These are phyloP conservation scores for Alternaria gansuensis DNA, from an alignment of 2,329 filamentous ascomycete genomes.

Conservation along the genomic window DNA sequence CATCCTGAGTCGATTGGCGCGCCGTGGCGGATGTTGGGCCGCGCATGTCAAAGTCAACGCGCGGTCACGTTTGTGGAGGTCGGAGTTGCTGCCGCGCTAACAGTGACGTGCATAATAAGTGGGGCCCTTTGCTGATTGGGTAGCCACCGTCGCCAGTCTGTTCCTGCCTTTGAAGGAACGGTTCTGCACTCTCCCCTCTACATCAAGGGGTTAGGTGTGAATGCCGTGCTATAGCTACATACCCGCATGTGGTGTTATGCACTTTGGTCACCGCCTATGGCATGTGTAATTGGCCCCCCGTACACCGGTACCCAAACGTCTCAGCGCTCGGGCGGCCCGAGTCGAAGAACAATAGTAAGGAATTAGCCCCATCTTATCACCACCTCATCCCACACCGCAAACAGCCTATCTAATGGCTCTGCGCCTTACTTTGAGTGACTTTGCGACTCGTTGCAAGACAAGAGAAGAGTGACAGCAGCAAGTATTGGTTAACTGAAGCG, in stretches of 20 bases:
- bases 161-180: background rate
- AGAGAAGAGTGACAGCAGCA: slow-evolving; percentile 4
- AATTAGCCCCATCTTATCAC: slow-evolving; percentile 25
- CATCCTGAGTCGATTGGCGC: slow-evolving; percentile 30
- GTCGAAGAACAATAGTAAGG: slow-evolving; percentile 51
- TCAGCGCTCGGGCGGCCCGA: slow-evolving; percentile 27
- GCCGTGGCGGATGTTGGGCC: slow-evolving; percentile 24
- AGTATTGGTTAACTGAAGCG: slow-evolving; percentile 20
- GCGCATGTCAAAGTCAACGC: slow-evolving; percentile 20
- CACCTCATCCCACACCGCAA: slow-evolving; percentile 23
- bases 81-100: slow-evolving; percentile 8
- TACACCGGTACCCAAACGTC: slow-evolving; percentile 19
- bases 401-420: slow-evolving; percentile 15
- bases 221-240: background rate
- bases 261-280: background rate
- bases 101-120: slow-evolving; percentile 27
- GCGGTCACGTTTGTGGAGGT: slow-evolving; percentile 27
- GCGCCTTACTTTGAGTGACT: slow-evolving; percentile 1
- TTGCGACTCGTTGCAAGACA: slow-evolving; percentile 27
- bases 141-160: background rate
- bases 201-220: background rate
- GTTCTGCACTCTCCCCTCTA: background rate
- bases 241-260: background rate
- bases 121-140: slow-evolving; percentile 12
- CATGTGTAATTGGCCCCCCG: slow-evolving; percentile 5